Percentiles rank a stretch among this genome's conserved stretches.
phyloP scores from a whole-genome alignment of 2,329 filamentous ascomycete genomes.

The Nigrospora sphaerica region DNA sequence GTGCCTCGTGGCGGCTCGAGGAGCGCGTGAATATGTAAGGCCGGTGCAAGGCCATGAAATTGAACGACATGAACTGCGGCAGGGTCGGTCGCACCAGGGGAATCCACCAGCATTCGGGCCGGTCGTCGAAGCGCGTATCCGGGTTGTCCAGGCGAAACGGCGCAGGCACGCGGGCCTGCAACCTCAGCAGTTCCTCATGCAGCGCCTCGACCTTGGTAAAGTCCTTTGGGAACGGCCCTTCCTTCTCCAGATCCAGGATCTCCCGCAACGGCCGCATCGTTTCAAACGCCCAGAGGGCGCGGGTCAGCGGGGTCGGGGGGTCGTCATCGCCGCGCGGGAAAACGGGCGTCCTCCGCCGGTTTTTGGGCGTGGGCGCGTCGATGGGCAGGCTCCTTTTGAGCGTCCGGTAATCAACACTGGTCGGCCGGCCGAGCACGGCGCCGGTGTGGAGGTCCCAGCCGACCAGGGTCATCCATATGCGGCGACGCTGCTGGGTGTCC shows the following conservation, averaged over 20 bases:
- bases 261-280: constrained; percentile 41
- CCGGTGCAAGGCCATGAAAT: constrained; percentile 52
- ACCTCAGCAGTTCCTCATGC: constrained; percentile 40
- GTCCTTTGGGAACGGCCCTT: constrained; percentile 47
- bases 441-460: constrained; percentile 49
- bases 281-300: constrained; percentile 42
- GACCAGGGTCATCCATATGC: constrained; percentile 48
- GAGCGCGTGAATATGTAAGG: constrained; percentile 54
- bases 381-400: constrained; percentile 42
- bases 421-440: constrained; percentile 47
- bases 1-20: constrained; percentile 45
- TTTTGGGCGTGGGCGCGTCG: constrained; percentile 42
- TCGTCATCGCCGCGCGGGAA: constrained; percentile 39
- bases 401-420: constrained; percentile 43
- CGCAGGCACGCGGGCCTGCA: constrained; percentile 42
- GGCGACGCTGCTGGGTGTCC: constrained; percentile 47
- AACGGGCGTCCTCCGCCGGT: constrained; percentile 40
- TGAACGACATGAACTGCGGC: constrained; percentile 43
- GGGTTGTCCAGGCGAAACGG: constrained; percentile 48
- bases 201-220: constrained; percentile 46
- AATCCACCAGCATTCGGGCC: constrained; percentile 48
- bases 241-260: constrained; percentile 48
- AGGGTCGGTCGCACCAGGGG: constrained; percentile 34
- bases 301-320: constrained; percentile 49
- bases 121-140: constrained; percentile 47